Percentiles rank a stretch among this genome's conserved stretches.
These are phyloP conservation scores for Solanum clarkiae DNA, from an alignment of 257 asterid species.

Conservation along the genomic window DNA sequence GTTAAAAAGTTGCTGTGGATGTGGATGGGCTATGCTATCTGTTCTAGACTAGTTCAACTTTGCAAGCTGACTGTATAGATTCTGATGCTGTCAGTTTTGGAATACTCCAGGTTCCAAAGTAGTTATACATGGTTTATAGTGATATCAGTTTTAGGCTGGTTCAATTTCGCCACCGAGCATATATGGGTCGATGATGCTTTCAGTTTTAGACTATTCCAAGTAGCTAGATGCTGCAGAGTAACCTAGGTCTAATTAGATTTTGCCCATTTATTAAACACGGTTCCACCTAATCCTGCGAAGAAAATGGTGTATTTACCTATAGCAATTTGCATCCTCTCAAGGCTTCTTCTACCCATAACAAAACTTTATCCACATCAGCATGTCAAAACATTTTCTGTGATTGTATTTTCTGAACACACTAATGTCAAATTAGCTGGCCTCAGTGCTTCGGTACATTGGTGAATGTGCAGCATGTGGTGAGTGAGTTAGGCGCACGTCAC, in stretches of 20 bases:
- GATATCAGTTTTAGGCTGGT: background rate
- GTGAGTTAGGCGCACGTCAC: background rate
- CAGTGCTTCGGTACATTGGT: background rate
- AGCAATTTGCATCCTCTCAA: background rate
- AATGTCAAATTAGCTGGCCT: background rate
- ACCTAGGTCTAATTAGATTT: background rate
- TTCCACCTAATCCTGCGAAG: background rate
- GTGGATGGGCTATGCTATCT: background rate
- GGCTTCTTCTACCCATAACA: background rate
- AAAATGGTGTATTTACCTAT: background rate
- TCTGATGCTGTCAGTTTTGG: background rate
- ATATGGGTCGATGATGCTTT: background rate
- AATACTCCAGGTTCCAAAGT: background rate
- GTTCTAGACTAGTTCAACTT: background rate
- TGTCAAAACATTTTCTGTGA: background rate
- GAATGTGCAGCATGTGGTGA: background rate
- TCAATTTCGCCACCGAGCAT: background rate
- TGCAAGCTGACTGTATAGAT: background rate
- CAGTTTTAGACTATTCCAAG: background rate
- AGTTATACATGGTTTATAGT: background rate
- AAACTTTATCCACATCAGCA: background rate
- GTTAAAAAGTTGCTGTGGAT: background rate
- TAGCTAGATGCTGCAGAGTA: background rate
- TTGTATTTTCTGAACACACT: background rate
- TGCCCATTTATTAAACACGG: background rate